Evolutionary conservation across 345 rosid species (phyloP).

Genomic region (Acer saccharum): DNA sequence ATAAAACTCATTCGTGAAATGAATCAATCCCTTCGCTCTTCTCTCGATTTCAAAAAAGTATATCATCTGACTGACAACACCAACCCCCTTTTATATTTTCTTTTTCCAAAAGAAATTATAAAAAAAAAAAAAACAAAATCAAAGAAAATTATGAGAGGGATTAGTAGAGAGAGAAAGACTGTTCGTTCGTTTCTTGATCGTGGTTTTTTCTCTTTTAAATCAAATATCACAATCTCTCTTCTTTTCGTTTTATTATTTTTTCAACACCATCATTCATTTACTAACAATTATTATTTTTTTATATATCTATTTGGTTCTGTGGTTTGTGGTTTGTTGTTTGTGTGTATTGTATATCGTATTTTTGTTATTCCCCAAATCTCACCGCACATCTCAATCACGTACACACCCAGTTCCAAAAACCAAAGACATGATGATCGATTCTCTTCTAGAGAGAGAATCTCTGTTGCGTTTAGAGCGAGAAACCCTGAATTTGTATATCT

Average conservation of each 20-base stretch:
- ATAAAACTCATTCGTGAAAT: constrained; percentile 6
- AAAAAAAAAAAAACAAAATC: no score
- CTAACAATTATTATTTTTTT: background rate
- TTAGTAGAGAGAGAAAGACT: constrained; percentile 27
- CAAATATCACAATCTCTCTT: constrained; percentile 26
- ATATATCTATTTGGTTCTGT: background rate
- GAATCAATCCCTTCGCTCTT: constrained; percentile 28
- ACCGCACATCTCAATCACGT: constrained; percentile 69
- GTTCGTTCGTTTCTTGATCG: constrained; percentile 36
- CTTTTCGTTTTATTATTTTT: constrained; percentile 19
- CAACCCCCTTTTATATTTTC: constrained; percentile 19
- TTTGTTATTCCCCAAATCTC: constrained; percentile 39
- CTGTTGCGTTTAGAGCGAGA: constrained; percentile 18
- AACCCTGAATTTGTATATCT: constrained; percentile 27
- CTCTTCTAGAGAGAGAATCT: constrained; percentile 32
- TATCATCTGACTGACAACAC: constrained; percentile 43
- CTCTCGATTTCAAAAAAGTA: constrained; percentile 20
- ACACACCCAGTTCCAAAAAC: constrained; percentile 17
- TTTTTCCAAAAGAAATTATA: constrained; percentile 7
- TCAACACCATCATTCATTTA: constrained; percentile 12
- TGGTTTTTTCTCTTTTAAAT: constrained; percentile 23
- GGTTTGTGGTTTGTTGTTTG: constrained; percentile 6
- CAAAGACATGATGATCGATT: constrained; percentile 9
- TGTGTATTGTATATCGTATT: constrained; percentile 27
- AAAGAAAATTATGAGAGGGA: constrained; percentile 13